Conservation (phyloP, 2,329 filamentous ascomycete species). For the Verticillium longisporum region DNA sequence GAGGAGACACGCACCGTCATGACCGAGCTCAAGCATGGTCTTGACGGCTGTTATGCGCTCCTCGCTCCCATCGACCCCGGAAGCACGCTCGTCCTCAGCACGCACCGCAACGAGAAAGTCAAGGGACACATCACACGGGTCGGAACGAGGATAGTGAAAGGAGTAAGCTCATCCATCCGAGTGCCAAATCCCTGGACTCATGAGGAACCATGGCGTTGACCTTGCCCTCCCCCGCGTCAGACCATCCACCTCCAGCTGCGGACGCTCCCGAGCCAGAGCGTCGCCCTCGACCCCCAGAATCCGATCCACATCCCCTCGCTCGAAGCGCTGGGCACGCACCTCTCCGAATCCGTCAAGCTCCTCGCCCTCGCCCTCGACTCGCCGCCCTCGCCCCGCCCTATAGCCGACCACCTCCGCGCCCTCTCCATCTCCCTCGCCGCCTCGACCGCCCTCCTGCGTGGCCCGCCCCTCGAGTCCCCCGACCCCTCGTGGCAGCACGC, state of each 20-base stretch:
- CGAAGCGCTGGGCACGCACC: conserved; percentile 63
- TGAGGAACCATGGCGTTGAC: background rate
- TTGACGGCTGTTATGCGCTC: conserved; percentile 83
- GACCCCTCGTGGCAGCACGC: conserved; percentile 34
- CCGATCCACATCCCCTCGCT: conserved; percentile 62
- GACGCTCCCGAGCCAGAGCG: conserved; percentile 50
- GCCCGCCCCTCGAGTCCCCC: conserved; percentile 33
- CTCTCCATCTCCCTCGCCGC: conserved; percentile 48
- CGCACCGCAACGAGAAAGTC: conserved; percentile 77
- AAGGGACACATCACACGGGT: conserved; percentile 90
- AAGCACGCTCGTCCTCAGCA: conserved; percentile 84
- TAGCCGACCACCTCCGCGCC: conserved; percentile 48
- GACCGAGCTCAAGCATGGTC: conserved; percentile 50
- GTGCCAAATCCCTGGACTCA: background rate
- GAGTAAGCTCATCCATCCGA: conserved; percentile 46
- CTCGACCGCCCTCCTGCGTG: conserved; percentile 46
- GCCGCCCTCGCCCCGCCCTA: conserved; percentile 48
- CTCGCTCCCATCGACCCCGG: conserved; percentile 79
- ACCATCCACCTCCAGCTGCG: conserved; percentile 71
- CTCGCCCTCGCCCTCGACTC: conserved; percentile 64
- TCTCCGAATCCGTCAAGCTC: conserved; percentile 78
- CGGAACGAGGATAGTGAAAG: conserved; percentile 86
- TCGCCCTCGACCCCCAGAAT: conserved; percentile 40
- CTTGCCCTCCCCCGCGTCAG: conserved; percentile 28
- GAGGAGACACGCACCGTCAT: conserved; percentile 41